phyloP scores from a whole-genome alignment of 805 yeast species.

The Pichia kluyveri region DNA sequence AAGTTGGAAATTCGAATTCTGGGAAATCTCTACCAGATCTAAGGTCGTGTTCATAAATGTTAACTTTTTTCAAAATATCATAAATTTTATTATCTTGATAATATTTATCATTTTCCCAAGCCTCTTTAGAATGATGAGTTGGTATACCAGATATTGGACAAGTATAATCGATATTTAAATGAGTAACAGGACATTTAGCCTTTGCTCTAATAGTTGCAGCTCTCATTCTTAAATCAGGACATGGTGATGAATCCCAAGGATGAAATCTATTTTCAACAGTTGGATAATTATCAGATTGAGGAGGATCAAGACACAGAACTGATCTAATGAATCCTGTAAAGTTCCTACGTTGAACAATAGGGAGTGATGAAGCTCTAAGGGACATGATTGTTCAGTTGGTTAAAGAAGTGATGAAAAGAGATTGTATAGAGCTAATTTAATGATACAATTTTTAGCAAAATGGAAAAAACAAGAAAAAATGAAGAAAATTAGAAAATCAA shows the following conservation, averaged over 20 bases:
- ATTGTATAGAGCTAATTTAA: too few species aligned
- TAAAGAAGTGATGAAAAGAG: too few species aligned
- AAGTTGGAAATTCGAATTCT: conserved; percentile 87
- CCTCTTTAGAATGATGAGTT: conserved; percentile 83
- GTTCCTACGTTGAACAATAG: conserved; percentile 10
- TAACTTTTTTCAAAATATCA: conserved; percentile 75
- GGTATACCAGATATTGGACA: conserved; percentile 96
- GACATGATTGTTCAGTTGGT: not conserved
- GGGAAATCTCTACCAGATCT: conserved; percentile 92
- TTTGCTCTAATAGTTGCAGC: conserved; percentile 85
- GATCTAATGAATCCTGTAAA: conserved; percentile 28
- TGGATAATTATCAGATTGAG: conserved; percentile 57
- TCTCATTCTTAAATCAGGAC: conserved; percentile 76
- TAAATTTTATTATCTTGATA: conserved; percentile 63
- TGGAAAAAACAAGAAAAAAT: too few species aligned
- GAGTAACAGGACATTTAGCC: conserved; percentile 88
- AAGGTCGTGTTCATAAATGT: conserved; percentile 88
- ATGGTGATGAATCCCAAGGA: conserved; percentile 89
- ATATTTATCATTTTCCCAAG: conserved; percentile 73
- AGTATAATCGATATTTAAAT: conserved; percentile 67
- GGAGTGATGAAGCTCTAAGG: not conserved
- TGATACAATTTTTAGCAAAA: too few species aligned
- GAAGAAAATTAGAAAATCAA: too few species aligned
- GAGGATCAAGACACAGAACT: conserved; percentile 44
- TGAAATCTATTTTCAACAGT: conserved; percentile 67